Base-by-base conservation (phyloP, 163 green algal genomes). In the Chloroidium sp. region DNA sequence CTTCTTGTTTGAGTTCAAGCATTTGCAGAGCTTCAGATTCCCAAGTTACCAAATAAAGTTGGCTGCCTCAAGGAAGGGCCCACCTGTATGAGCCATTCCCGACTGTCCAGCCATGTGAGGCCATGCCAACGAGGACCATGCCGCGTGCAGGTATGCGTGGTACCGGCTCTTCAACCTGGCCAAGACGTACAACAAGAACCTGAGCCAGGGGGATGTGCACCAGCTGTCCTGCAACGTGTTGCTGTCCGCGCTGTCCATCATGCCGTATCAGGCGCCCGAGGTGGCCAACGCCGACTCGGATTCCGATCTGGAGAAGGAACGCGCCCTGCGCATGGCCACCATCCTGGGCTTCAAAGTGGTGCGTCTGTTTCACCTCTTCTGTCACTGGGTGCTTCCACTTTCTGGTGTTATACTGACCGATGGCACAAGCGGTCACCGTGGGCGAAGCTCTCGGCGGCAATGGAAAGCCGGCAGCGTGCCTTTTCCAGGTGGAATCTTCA, bases 271-370 rank as follows among this genome's bases (percentile, higher is more conserved):
- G 61, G 67, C 62, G 59, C 82, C 72, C 59, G 64, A 78, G 57
- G 77, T 64, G 12, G 81, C 89, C 75, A 89, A 88, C 36, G 88
- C 36, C 36, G 36, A 36, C 36, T 36, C 36, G 36, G 36, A 91
- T 3, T 76, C 83, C 12, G 89, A 95, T 82, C 87, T 93, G 83
- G 95, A 97, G 79, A 90, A 92, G 80, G 91, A 99, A 78, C 91
- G 92, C 79, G 93, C 90, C 67, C 69, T 92, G 69, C 92, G 94
- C 79, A 97, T 99, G 91, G 95, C 96, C 36, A 93, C 87, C 81
- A 95, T 99, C 76, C 91, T 99, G 61, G 92, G 93, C 69, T 97
- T 98, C 84, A 88, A 85, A 1, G 86, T 95, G 79, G 89, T 94
- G 68, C 61, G 76, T 72, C 10, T 72, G 67, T n/a, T 72, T 6